Conservation (phyloP, 73 alveolate species). For the Urostyla sp. region DNA sequence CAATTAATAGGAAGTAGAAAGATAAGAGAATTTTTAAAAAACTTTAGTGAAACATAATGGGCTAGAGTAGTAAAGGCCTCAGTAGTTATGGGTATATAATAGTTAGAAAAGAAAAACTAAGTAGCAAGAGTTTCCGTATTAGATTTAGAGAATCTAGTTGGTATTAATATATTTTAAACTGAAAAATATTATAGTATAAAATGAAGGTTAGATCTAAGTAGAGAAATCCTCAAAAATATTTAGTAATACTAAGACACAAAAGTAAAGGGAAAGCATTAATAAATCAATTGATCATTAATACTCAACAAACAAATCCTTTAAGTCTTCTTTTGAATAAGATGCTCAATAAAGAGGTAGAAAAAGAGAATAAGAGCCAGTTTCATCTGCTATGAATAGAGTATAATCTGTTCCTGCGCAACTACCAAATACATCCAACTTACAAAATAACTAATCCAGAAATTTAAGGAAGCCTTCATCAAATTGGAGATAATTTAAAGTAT, state of each 20-base stretch:
- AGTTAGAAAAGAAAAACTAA: conserved; percentile 3
- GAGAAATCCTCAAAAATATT: neutral
- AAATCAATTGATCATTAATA: neutral
- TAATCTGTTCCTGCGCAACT: conserved; percentile 29
- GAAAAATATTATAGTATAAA: neutral
- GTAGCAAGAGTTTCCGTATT: conserved; percentile 4
- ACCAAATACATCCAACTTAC: neutral
- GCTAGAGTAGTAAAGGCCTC: conserved; percentile 47
- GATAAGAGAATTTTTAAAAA: conserved; percentile 35
- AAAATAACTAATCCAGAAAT: neutral
- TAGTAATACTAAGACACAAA: neutral
- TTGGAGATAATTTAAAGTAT: conserved; percentile 40
- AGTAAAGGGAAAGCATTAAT: neutral
- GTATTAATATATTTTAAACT: neutral
- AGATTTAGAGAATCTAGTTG: conserved; percentile 37
- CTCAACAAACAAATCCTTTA: conserved; percentile 10
- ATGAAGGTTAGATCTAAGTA: conserved; percentile 3
- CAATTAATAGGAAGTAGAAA: conserved; percentile 38
- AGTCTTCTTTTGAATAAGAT: neutral
- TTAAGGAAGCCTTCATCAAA: neutral
- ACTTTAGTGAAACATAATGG: conserved; percentile 45
- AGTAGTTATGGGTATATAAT: conserved; percentile 33
- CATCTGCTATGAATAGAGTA: neutral
- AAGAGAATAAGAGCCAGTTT: conserved; percentile 27
- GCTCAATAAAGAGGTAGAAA: neutral